Conservation (phyloP, 805 yeast genomes). For the Isabelozyma heimii region DNA sequence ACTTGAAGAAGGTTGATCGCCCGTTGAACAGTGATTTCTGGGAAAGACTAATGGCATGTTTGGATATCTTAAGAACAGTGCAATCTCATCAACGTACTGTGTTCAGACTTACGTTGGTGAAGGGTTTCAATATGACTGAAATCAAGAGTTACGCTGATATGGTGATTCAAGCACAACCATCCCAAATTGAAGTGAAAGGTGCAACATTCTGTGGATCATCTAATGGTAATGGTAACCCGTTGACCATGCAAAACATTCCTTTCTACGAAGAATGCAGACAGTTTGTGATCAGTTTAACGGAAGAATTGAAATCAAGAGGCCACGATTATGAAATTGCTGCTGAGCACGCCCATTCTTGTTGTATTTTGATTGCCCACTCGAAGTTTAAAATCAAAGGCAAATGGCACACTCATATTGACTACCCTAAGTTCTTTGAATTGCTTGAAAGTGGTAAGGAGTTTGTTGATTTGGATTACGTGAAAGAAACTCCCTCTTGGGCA, state of each 20-base stretch:
- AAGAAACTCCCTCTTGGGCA: constrained; percentile 89
- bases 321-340: constrained; percentile 82
- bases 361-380: constrained; percentile 77
- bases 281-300: constrained; percentile 64
- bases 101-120: constrained; percentile 83
- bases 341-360: constrained; percentile 94
- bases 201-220: constrained; percentile 95
- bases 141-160: constrained; percentile 80
- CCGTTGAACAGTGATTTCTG: constrained; percentile 89
- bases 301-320: constrained; percentile 64
- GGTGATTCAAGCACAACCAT: constrained; percentile 77
- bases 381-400: constrained; percentile 66
- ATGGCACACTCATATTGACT: constrained; percentile 91
- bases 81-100: constrained; percentile 88
- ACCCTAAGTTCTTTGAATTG: constrained; percentile 69
- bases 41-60: constrained; percentile 80
- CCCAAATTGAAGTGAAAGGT: constrained; percentile 89
- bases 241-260: constrained; percentile 95
- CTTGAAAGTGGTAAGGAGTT: constrained; percentile 65
- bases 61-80: constrained; percentile 69
- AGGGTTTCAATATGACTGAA: constrained; percentile 87
- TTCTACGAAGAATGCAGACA: constrained; percentile 84
- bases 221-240: constrained; percentile 75
- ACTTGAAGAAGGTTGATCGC: constrained; percentile 79
- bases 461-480: constrained; percentile 74